phyloP scores from a whole-genome alignment of 306 rosid genomes.

The Vicia sativa region DNA sequence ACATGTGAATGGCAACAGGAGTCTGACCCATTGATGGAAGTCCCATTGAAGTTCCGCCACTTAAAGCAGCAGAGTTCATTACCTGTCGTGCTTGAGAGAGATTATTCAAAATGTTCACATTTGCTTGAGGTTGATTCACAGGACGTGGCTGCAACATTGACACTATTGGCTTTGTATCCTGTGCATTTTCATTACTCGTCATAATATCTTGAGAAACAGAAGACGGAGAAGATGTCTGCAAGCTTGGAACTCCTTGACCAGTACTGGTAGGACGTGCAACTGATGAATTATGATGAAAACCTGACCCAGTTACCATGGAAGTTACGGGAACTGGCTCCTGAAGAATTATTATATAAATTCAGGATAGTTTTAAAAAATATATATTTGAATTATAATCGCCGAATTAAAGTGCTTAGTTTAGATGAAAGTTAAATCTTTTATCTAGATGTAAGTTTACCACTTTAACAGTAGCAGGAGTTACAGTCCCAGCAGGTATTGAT shows the following conservation, averaged over 20 bases:
- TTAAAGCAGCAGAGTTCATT: constrained; percentile 72
- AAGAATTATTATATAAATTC: constrained; percentile 38
- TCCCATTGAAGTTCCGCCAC: constrained; percentile 80
- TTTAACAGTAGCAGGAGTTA: constrained; percentile 84
- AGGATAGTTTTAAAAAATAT: constrained; percentile 25
- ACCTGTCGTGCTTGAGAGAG: constrained; percentile 84
- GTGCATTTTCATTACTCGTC: constrained; percentile 69
- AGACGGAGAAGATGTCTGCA: constrained; percentile 88
- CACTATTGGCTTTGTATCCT: constrained; percentile 79
- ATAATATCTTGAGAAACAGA: constrained; percentile 81
- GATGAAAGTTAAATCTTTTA: constrained; percentile 16
- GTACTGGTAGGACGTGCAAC: constrained; percentile 67
- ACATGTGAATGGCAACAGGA: constrained; percentile 90
- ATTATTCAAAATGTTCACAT: constrained; percentile 82
- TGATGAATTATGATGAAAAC: constrained; percentile 67
- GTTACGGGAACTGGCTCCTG: constrained; percentile 88
- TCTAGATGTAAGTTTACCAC: constrained; percentile 57
- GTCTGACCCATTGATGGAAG: constrained; percentile 78
- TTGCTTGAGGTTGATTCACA: constrained; percentile 69
- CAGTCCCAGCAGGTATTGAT: constrained; percentile 63
- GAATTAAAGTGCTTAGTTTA: background rate
- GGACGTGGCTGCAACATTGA: constrained; percentile 76
- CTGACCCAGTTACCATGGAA: constrained; percentile 74
- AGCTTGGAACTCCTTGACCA: constrained; percentile 78
- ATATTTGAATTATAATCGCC: constrained; percentile 23